Evolutionary conservation across 2,329 filamentous ascomycete genomes (phyloP).

Genomic region (Trichophyton simii): DNA sequence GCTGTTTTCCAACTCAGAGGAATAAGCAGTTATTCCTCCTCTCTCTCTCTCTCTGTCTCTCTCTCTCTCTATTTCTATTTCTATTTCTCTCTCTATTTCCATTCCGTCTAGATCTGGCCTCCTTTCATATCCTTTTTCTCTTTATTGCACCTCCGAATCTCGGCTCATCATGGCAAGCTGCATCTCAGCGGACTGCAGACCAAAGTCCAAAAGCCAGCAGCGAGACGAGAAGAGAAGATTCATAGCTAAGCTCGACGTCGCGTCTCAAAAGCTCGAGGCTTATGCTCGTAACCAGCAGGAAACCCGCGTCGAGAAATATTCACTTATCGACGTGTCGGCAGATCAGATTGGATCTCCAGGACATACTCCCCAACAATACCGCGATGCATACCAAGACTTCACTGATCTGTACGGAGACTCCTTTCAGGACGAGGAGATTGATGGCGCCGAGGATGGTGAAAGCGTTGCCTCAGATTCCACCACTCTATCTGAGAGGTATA

Average conservation of each 20-base stretch:
- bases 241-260: neutral
- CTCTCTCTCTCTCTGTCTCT: neutral
- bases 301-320: neutral
- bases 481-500: neutral
- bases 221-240: neutral
- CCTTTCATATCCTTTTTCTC: neutral
- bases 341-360: neutral
- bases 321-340: neutral
- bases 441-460: neutral
- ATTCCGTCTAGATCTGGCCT: neutral
- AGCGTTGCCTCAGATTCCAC: neutral
- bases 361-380: neutral
- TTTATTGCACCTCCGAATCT: neutral
- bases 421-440: neutral
- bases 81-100: neutral
- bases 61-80: neutral
- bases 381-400: constrained; percentile 1
- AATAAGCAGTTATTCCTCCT: neutral
- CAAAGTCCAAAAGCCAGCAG: neutral
- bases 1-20: neutral
- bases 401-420: neutral
- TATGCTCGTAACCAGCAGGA: neutral
- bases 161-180: neutral
- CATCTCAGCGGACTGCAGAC: neutral
- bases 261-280: neutral